These are phyloP conservation scores for Talaromyces sp. DNA, from an alignment of 2,329 filamentous ascomycete species.

Conservation along the genomic window DNA sequence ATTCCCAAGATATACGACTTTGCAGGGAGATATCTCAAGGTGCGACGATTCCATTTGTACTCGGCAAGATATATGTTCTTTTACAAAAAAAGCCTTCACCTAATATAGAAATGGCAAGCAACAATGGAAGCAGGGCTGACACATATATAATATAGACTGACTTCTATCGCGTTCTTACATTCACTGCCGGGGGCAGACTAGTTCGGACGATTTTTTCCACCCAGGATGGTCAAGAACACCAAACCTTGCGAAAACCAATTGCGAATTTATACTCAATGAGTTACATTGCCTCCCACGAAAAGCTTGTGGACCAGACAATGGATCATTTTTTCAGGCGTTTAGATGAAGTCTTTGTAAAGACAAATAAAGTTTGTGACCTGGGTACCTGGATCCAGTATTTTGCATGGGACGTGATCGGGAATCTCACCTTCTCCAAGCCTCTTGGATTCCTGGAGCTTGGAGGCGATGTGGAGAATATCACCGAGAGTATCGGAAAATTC, in stretches of 20 bases:
- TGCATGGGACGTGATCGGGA: constrained; percentile 38
- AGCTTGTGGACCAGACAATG: constrained; percentile 8
- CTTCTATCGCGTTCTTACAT: constrained; percentile 8
- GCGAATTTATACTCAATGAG: constrained; percentile 4
- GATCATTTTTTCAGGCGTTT: not conserved
- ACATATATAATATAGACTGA: not conserved
- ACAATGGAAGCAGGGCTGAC: not conserved
- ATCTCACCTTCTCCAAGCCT: constrained; percentile 34
- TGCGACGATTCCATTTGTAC: not conserved
- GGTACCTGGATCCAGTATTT: constrained; percentile 12
- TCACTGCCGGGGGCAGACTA: not conserved
- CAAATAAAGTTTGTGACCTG: not conserved
- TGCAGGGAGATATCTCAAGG: constrained; percentile 4
- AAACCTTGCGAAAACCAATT: not conserved
- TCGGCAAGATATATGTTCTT: not conserved
- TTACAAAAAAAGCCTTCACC: not conserved
- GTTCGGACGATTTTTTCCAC: constrained; percentile 8
- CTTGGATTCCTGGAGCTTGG: constrained; percentile 35
- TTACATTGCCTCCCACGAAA: not conserved
- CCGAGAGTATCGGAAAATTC: constrained; percentile 23
- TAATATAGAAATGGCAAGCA: not conserved
- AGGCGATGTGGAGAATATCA: constrained; percentile 32
- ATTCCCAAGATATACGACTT: constrained; percentile 7
- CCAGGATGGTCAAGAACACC: constrained; percentile 4
- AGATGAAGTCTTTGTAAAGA: not conserved